Evolutionary conservation across 768 basidiomycete species (phyloP), one percentile per base, ranked within the genome.

Genomic region (Cubamyces lactineus): DNA sequence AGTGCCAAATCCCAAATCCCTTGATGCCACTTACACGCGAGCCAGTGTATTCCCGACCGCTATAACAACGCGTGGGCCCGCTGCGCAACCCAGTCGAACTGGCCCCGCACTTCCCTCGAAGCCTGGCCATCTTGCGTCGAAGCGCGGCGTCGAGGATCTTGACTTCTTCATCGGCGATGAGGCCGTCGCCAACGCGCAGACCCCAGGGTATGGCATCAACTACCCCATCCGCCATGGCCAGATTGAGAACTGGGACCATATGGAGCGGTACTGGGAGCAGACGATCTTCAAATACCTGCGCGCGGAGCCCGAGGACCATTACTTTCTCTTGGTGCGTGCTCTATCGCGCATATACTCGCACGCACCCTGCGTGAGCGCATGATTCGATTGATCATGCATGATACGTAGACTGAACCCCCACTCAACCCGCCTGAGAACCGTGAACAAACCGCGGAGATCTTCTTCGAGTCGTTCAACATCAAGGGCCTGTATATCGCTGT

Each of bases 101-200:
- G 91, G 89, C 1, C 92, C 94, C 13, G 80, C 92, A 19, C 79
- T 95, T 49, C 91, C 94, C 26, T 77, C 85, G 42, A 94, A 94
- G 74, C 93, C 94, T 8, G 89, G 94, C 3, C 87, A 96, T 77
- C 86, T 98, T 49, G 96, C 96, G 2, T 92, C 92, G 60, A 98
- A 98, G 77, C 88, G 97, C 58, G 97, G 97, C 12, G 90, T 98
- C 40, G 97, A 99, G 76, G 97, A 99, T 76, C 90, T 98, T 65
- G 96, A 99, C 80, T 99, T 98, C 83, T 97, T 91, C 82, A 99
- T 99, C 77, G 97, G 97, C 62, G 95, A 98, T 72, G 97, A 98
- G 75, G 97, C 97, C 0, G 81, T 98, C 17, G 93, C 93, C 17
- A 98, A 98, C 73, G 87, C 90, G 41, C 98, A 95, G 80, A 98